Conservation (phyloP, 768 basidiomycete genomes). For the Leccinum variicolor region DNA sequence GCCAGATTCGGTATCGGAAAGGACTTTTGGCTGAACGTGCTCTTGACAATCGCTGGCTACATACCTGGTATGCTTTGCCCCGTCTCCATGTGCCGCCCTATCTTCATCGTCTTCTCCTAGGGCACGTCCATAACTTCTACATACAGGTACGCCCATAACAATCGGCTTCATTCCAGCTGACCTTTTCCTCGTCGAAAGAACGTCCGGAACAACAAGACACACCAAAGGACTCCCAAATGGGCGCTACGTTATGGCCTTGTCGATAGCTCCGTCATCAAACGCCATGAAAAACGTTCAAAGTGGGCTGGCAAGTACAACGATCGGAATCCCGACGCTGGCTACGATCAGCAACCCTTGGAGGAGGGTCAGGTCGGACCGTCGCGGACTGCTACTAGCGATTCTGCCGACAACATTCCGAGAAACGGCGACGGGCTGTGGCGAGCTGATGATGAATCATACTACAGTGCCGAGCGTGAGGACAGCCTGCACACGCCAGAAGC, state of each 20-base stretch:
- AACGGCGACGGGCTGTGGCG: constrained; percentile 62
- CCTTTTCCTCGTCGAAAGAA: constrained; percentile 49
- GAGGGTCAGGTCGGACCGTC: constrained; percentile 64
- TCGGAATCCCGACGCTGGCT: constrained; percentile 64
- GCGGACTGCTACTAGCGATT: constrained; percentile 8
- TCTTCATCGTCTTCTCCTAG: constrained; percentile 34
- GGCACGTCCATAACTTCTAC: constrained; percentile 92
- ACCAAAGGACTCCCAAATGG: constrained; percentile 95
- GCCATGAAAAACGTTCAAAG: constrained; percentile 76
- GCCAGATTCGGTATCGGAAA: constrained; percentile 87
- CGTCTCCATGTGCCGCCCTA: background rate
- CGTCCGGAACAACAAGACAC: constrained; percentile 92
- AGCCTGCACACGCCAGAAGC: constrained; percentile 35
- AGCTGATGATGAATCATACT: constrained; percentile 73
- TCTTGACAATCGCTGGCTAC: constrained; percentile 89
- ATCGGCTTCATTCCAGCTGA: background rate
- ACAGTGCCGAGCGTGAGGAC: constrained; percentile 42
- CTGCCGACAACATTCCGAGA: constrained; percentile 12
- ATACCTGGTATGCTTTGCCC: constrained; percentile 60
- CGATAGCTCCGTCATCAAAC: constrained; percentile 70
- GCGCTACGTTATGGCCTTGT: constrained; percentile 87
- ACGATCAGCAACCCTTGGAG: constrained; percentile 68
- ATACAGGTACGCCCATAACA: constrained; percentile 56
- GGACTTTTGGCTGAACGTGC: constrained; percentile 88
- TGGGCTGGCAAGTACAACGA: constrained; percentile 90